Evolutionary conservation across 2,329 filamentous ascomycete genomes (phyloP), one percentile per base, ranked within the genome.

Genomic region (Coleophoma crateriformis): DNA sequence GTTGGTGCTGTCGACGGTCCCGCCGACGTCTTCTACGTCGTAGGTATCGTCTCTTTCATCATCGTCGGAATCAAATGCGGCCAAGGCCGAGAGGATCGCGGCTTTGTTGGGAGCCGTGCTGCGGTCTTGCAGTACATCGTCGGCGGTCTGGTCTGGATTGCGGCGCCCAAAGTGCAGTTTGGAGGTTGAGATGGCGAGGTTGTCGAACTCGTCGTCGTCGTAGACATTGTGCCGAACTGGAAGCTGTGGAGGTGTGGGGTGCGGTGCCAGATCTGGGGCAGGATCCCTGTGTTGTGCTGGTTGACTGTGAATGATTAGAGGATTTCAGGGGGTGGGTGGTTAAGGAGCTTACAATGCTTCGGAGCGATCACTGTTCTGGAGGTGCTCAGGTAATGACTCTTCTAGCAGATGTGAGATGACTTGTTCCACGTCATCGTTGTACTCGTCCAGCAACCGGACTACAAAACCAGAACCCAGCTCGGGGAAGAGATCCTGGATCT

Each of bases 1-100:
- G 35, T 58, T 58, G 1, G 71, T 74, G 15, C 77, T 75, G 58
- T 96, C 90, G 3, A 96, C 84, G 0, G 88, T 88, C 19, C 92
- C 91, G 34, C 94, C 94, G 2, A 97, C 90, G 62, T 97, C 94
- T 45, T 84, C 89, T 2, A 85, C 82, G 61, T 99, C 94, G 64
- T 99, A 99, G 0, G 92, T 97, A 66, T 99, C 94, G 66, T 99
- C 94, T 34, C 90, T 82, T 70, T 99, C 94, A 65, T 99, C 94
- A 58, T 97, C 94, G 60, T 97, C 92, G 0, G 85, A 86, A 69
- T 97, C 91, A 58, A 97, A 96, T 1, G 86, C 79, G 14, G 90
- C 89, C 2, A 97, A 79, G 0, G 92, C 92, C 3, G 91, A 88
- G 20, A 96, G 72, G 58, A 96, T 96, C 11, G 90, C 86, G 0